Base-by-base conservation (phyloP, 2,329 filamentous ascomycete species). In the Epichloe elymi region DNA sequence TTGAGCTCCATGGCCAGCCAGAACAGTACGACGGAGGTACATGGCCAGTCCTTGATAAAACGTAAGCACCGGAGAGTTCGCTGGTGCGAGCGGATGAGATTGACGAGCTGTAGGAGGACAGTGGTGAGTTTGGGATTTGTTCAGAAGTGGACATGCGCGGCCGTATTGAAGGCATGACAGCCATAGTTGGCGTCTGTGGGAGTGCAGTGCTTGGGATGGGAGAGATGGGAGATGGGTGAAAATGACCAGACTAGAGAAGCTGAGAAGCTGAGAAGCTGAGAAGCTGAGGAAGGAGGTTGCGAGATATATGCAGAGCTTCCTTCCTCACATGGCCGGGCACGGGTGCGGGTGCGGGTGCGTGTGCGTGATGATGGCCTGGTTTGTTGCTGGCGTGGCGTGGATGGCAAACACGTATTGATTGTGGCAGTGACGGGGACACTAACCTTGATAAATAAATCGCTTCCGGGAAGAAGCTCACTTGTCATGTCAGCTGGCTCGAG, bases 21-120 rank as follows among this genome's bases (percentile, higher is more conserved):
- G 7, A 14, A 14, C 7, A 37, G 43, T 37, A 40, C 4, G 49
- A 42, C 2, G 30, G 41, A 20, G 46, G 35, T 2, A 35, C 38
- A 20, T 39, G 8, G 19, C 43, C 30, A 5, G 47, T 47, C 4
- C 46, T 17, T 19, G 50, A 23, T 11, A 54, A 23, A n/a, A 48
- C 46, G 23, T 47, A 40, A 15, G 52, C 37, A 3, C 46, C 41
- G 33, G 52, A 54, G 7, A 54, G 46, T 20, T 46, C 38, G 33
- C 49, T 51, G 14, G 41, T 33, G 5, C 42, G 20, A 20, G 46
- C 40, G 8, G 52, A 51, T 6, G 52, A 52, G 3, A 7, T 11
- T 2, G 35, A 51, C 3, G 46, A 53, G 39, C 33, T 5, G 38
- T 19, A 43, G 3, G 43, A 50, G 14, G 40, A 48, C 4, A 26